phyloP scores from a whole-genome alignment of 768 basidiomycete genomes.

The Tephrocybe sp. region DNA sequence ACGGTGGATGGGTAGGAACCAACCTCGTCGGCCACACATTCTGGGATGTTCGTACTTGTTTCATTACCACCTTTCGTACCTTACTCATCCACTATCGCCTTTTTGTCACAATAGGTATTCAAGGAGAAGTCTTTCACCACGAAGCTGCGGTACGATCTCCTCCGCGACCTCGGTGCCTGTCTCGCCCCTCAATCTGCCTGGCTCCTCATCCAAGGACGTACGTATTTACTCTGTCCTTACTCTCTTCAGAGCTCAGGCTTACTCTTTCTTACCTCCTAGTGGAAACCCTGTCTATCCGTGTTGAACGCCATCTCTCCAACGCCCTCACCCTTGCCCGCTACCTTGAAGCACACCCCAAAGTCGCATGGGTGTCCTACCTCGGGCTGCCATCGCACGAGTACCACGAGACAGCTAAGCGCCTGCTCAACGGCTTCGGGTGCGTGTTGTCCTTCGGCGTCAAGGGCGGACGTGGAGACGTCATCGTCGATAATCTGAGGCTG shows the following conservation, averaged over 20 bases:
- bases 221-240: not conserved
- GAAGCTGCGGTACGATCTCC: slow-evolving; percentile 45
- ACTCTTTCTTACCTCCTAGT: slow-evolving; percentile 35
- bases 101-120: slow-evolving; percentile 6
- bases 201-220: slow-evolving; percentile 51
- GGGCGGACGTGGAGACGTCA: slow-evolving; percentile 31
- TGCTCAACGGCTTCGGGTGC: slow-evolving; percentile 53
- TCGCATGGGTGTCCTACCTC: slow-evolving; percentile 66
- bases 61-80: not conserved
- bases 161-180: slow-evolving; percentile 54
- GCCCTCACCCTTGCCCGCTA: slow-evolving; percentile 41
- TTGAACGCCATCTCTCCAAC: slow-evolving; percentile 58
- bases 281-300: slow-evolving; percentile 9
- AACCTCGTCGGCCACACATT: slow-evolving; percentile 17
- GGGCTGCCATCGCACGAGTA: slow-evolving; percentile 54
- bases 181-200: slow-evolving; percentile 61
- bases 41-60: slow-evolving; percentile 13
- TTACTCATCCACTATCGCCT: not conserved
- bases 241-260: not conserved
- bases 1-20: slow-evolving; percentile 11
- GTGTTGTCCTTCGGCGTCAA: slow-evolving; percentile 65
- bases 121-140: slow-evolving; percentile 19
- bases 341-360: slow-evolving; percentile 53
- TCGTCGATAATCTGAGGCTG: slow-evolving; percentile 39
- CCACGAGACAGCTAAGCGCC: slow-evolving; percentile 45